phyloP scores from a whole-genome alignment of 139 green algal genomes.

The Eudorina sp. region DNA sequence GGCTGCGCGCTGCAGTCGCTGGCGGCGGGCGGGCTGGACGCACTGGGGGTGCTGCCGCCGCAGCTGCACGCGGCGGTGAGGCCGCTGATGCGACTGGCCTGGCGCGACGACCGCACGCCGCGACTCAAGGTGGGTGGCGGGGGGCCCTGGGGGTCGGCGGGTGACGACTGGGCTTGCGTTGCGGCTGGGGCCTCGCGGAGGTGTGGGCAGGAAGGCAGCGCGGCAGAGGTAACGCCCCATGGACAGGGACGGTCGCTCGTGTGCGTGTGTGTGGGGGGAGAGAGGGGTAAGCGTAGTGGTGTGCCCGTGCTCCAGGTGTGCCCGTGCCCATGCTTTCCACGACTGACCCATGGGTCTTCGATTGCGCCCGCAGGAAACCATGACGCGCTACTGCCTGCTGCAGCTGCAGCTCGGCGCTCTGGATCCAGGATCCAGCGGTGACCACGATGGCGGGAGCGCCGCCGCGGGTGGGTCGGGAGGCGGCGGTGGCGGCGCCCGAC shows the following conservation, averaged over 20 bases:
- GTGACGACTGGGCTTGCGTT: too few species aligned
- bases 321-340: too few species aligned
- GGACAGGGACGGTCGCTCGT: too few species aligned
- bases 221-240: too few species aligned
- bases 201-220: too few species aligned
- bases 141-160: not conserved
- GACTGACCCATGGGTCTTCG: too few species aligned
- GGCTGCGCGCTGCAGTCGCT: not conserved
- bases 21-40: constrained; percentile 20
- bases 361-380: constrained; percentile 12
- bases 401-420: constrained; percentile 40
- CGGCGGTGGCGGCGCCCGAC: not conserved
- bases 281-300: not conserved
- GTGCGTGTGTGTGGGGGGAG: not conserved
- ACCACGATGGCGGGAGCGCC: too few species aligned
- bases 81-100: constrained; percentile 8
- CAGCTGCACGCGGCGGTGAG: constrained; percentile 10
- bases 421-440: too few species aligned
- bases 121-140: not conserved
- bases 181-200: too few species aligned
- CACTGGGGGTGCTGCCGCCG: not conserved
- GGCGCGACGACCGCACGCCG: not conserved
- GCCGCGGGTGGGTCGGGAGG: not conserved
- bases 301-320: too few species aligned
- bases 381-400: constrained; percentile 24